Conservation (phyloP, 2,329 filamentous ascomycete genomes). For the Cladophialophora yegresii region DNA sequence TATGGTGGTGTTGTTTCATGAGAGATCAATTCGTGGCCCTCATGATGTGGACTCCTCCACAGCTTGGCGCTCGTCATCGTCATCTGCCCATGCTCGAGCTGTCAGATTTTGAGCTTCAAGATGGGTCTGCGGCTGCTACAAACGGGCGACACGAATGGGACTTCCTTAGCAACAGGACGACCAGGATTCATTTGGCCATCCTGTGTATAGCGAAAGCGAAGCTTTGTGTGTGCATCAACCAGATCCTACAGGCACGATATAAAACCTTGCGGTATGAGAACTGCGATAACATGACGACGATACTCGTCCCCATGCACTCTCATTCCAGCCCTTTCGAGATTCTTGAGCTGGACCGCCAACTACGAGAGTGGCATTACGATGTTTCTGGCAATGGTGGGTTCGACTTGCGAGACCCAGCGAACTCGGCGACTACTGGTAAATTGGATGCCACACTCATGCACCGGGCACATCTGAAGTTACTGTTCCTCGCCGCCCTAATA, state of each 20-base stretch:
- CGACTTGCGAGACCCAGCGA: constrained; percentile 7
- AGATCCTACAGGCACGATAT: constrained; percentile 20
- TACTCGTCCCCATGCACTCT: constrained; percentile 81
- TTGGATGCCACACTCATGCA: constrained; percentile 49
- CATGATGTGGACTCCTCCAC: constrained; percentile 86
- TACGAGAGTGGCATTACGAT: constrained; percentile 73
- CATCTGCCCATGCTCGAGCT: constrained; percentile 42
- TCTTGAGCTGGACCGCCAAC: constrained; percentile 72
- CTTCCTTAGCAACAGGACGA: constrained; percentile 3
- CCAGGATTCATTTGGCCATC: constrained; percentile 10
- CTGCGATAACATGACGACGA: constrained; percentile 11
- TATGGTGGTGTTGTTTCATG: constrained; percentile 98
- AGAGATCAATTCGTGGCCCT: constrained; percentile 86
- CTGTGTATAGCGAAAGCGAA: constrained; percentile 24
- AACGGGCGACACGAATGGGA: not conserved
- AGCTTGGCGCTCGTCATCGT: constrained; percentile 74
- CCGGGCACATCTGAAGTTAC: constrained; percentile 84
- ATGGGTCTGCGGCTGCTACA: constrained; percentile 62
- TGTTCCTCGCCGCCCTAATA: constrained; percentile 87
- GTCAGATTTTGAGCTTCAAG: constrained; percentile 20
- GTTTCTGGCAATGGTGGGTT: constrained; percentile 32
- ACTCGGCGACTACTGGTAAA: not conserved
- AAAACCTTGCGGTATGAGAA: constrained; percentile 12
- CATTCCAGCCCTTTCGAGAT: constrained; percentile 79
- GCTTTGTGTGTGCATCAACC: constrained; percentile 20